Conservation (phyloP, 495 filamentous ascomycete genomes). For the Amniculicola lignicola region DNA sequence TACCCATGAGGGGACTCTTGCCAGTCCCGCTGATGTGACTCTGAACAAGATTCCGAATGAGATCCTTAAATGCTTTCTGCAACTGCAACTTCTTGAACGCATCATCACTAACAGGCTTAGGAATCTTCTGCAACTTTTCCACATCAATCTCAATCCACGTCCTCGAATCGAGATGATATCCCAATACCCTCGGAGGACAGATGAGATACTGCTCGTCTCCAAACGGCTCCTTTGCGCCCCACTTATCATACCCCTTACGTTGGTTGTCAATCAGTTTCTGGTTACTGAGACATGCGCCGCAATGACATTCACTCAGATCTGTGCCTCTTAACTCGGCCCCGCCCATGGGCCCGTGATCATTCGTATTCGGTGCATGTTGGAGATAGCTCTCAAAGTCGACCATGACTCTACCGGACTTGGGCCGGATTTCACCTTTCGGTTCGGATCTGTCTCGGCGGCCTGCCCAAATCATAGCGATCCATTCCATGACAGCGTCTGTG, state of each 20-base stretch:
- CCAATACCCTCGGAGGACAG: constrained; percentile 1
- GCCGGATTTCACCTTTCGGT: no score
- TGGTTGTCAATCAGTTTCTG: neutral
- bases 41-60: constrained; percentile 5
- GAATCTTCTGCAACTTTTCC: neutral
- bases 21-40: constrained; percentile 1
- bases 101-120: neutral
- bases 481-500: neutral
- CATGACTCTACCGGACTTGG: neutral
- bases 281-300: neutral
- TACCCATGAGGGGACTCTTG: neutral
- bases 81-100: constrained; percentile 3
- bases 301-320: constrained; percentile 8
- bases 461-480: no score
- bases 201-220: constrained; percentile 1
- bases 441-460: no score
- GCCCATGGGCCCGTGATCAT: neutral
- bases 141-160: constrained; percentile 4
- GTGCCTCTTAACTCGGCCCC: neutral
- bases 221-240: neutral
- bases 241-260: neutral
- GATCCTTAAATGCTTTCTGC: neutral
- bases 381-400: constrained; percentile 6
- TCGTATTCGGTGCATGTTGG: constrained; percentile 7
- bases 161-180: neutral